Evolutionary conservation across 2,329 filamentous ascomycete genomes (phyloP).

Genomic region (Domatiomyces catenatus): DNA sequence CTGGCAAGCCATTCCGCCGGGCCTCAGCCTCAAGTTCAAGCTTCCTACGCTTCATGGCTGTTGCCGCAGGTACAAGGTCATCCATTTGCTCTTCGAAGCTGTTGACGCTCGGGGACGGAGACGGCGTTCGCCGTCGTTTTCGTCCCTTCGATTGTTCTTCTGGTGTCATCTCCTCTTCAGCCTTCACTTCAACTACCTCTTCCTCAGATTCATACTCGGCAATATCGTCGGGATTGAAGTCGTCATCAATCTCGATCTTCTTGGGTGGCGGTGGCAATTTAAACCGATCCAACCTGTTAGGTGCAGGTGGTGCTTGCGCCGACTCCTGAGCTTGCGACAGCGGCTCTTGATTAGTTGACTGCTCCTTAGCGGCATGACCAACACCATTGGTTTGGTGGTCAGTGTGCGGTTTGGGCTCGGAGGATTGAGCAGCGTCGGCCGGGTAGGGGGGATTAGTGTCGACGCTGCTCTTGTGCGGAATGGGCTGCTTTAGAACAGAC

Average conservation of each 20-base stretch:
- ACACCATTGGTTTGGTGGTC: not conserved
- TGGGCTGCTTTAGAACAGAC: conserved; percentile 50
- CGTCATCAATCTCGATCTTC: conserved; percentile 47
- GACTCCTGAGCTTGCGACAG: not conserved
- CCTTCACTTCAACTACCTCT: conserved; percentile 1
- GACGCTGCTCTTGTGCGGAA: conserved; percentile 36
- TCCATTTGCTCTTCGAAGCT: conserved; percentile 42
- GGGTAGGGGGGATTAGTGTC: conserved; percentile 11
- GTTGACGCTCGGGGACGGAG: conserved; percentile 17
- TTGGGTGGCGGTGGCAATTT: not conserved
- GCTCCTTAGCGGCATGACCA: not conserved
- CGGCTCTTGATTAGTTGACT: not conserved
- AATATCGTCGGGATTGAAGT: conserved; percentile 28
- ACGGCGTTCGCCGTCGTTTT: conserved; percentile 19
- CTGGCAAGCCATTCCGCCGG: conserved; percentile 27
- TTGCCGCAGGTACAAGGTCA: conserved; percentile 62
- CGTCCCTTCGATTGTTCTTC: conserved; percentile 11
- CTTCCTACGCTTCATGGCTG: conserved; percentile 63
- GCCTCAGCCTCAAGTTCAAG: conserved; percentile 38
- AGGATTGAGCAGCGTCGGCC: conserved; percentile 7
- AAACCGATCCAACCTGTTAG: not conserved
- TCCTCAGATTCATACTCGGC: conserved; percentile 12
- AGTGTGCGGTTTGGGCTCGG: not conserved
- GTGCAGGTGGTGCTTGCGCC: not conserved
- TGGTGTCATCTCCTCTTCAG: conserved; percentile 1